Evolutionary conservation across 148 eudicot genomes (phyloP).

Genomic region (Amaranthus palmeri): DNA sequence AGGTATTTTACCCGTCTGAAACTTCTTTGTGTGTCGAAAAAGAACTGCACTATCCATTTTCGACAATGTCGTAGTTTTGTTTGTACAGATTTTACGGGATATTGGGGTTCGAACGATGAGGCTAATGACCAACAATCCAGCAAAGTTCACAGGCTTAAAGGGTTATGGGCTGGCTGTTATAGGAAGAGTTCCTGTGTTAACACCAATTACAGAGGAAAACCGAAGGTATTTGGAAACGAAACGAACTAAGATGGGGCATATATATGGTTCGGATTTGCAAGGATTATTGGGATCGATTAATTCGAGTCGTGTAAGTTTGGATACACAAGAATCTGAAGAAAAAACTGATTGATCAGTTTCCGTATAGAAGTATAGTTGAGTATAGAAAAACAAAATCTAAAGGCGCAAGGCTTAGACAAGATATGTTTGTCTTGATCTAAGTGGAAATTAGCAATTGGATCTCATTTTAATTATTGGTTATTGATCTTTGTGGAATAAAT

Average conservation of each 20-base stretch:
- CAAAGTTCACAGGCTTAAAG: conserved; percentile 87
- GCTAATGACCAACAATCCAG: conserved; percentile 95
- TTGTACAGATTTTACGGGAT: conserved; percentile 67
- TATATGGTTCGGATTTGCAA: conserved; percentile 73
- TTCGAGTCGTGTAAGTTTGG: conserved; percentile 15
- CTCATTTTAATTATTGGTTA: too few relatives aligned
- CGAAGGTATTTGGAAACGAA: conserved; percentile 77
- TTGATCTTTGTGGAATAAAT: too few relatives aligned
- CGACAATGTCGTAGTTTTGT: neutral
- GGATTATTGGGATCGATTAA: conserved; percentile 39
- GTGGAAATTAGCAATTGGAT: too few relatives aligned
- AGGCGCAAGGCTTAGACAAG: too few relatives aligned
- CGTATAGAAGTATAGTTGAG: too few relatives aligned
- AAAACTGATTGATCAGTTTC: neutral
- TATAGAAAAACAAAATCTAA: too few relatives aligned
- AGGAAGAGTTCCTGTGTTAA: conserved; percentile 91
- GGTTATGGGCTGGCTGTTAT: conserved; percentile 91
- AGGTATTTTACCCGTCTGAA: conserved; percentile 33
- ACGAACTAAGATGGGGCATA: conserved; percentile 84
- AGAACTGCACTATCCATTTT: neutral
- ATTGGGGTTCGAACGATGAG: conserved; percentile 79
- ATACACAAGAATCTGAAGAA: conserved; percentile 19
- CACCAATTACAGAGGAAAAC: conserved; percentile 89
- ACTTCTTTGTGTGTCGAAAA: too few relatives aligned
- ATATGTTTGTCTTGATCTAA: too few relatives aligned